Evolutionary conservation across 2,329 filamentous ascomycete species (phyloP), one percentile per base, ranked within the genome.

Genomic region (Monilinia laxa): DNA sequence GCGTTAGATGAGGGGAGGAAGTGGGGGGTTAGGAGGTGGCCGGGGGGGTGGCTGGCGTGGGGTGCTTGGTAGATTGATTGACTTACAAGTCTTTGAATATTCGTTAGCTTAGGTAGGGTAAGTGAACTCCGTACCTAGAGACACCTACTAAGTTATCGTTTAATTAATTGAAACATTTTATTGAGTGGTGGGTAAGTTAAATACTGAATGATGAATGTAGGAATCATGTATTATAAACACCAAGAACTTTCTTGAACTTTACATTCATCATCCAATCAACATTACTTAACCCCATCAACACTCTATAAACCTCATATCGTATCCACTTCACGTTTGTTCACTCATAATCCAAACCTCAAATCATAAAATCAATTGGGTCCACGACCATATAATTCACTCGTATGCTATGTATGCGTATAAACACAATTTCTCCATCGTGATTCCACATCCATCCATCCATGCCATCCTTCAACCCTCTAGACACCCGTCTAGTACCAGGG

Each of bases 1-100:
- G 71, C 86, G 16, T 73, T 90, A 12, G 89, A 92, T 73, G 90
- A 92, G 77, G 78, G 71, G 16, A 82, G 89, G 67, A 91, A 91
- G 76, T 87, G 79, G 62, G 78, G 79, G 23, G 84, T 90, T 2
- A 80, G 88, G 66, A 85, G 75, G 62, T 87, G 81, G 77, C 88
- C 88, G 0, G 74, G 79, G 2, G 82, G 87, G 0, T 68, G 84
- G 2, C 59, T 89, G 52, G 87, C 84, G 0, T 85, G 77, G 76
- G 78, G 86, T 59, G 87, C 88, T 45, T 91, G 88, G 87, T 90
- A 79, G 71, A 35, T 35, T 6, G 5, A 35, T 35, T 5, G 31
- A 35, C 31, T 35, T 35, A 9, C 5, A 35, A 35, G 31, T 35
- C 31, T 35, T 35, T 6, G 31, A 35, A 35, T 9, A 35, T 35